phyloP scores from a whole-genome alignment of 768 basidiomycete genomes.

The Calocybe gangraenosa region DNA sequence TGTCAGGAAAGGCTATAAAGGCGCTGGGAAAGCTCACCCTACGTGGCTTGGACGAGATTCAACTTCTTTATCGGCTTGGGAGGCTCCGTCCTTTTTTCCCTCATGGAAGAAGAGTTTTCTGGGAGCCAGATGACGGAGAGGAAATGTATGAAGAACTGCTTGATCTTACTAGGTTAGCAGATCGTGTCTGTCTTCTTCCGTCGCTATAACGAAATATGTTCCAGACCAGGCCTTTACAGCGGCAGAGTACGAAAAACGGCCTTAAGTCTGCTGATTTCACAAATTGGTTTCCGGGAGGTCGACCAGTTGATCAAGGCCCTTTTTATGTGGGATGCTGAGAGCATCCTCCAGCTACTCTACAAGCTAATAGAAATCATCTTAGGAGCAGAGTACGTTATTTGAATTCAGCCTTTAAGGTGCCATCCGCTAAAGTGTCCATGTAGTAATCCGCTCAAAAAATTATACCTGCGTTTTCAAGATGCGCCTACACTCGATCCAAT shows the following conservation, averaged over 20 bases:
- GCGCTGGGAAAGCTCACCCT: conserved; percentile 1
- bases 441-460: background rate
- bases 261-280: background rate
- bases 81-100: background rate
- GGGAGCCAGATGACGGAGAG: conserved; percentile 4
- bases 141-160: conserved; percentile 6
- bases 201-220: background rate
- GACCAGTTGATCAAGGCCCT: conserved; percentile 1
- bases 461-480: conserved; percentile 1
- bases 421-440: background rate
- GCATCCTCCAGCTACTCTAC: background rate
- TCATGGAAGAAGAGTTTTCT: conserved; percentile 3
- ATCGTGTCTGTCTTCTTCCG: no score
- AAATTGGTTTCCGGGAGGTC: conserved; percentile 1
- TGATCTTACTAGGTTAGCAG: background rate
- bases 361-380: background rate
- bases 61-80: background rate
- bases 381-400: background rate
- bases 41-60: conserved; percentile 2
- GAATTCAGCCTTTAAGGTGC: background rate
- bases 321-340: conserved; percentile 1
- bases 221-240: conserved; percentile 1
- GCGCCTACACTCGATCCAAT: background rate
- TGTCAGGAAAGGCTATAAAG: background rate
- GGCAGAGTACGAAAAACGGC: background rate